Evolutionary conservation across 208 protist species (phyloP).

Genomic region (Tritrichomonas musculus): DNA sequence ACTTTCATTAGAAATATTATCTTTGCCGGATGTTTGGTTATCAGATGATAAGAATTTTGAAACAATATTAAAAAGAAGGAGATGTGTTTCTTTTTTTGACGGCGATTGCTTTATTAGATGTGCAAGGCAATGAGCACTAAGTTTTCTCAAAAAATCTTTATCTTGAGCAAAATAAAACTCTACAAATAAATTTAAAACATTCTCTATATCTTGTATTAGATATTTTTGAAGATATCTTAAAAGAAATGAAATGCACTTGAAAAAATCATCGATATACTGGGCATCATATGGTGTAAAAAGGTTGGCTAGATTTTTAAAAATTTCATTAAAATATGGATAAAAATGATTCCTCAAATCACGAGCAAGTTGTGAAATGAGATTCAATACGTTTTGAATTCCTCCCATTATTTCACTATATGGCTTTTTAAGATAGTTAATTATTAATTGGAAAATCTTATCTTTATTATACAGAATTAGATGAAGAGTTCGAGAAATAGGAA

Average conservation of each 20-base stretch:
- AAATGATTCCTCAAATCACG: background rate
- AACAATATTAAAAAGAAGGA: background rate
- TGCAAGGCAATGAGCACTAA: background rate
- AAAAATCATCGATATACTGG: background rate
- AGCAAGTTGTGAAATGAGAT: background rate
- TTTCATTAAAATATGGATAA: slow-evolving; percentile 4
- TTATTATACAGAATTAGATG: background rate
- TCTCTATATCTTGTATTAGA: background rate
- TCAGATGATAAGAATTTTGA: background rate
- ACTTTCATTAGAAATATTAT: too few relatives aligned
- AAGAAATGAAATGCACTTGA: background rate
- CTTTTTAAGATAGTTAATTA: background rate
- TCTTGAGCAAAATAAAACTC: background rate
- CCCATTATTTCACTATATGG: background rate
- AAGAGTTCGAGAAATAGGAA: background rate
- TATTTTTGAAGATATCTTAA: background rate
- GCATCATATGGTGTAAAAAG: background rate
- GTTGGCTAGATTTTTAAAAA: background rate
- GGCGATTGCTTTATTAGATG: background rate
- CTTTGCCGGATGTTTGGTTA: too few relatives aligned
- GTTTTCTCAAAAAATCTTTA: background rate
- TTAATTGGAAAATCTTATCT: background rate
- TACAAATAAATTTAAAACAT: background rate
- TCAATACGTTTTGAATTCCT: background rate
- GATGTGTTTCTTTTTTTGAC: too few relatives aligned